These are phyloP conservation scores for Zostera marina DNA, from an alignment of 116 monocot genomes.

Conservation along the genomic window DNA sequence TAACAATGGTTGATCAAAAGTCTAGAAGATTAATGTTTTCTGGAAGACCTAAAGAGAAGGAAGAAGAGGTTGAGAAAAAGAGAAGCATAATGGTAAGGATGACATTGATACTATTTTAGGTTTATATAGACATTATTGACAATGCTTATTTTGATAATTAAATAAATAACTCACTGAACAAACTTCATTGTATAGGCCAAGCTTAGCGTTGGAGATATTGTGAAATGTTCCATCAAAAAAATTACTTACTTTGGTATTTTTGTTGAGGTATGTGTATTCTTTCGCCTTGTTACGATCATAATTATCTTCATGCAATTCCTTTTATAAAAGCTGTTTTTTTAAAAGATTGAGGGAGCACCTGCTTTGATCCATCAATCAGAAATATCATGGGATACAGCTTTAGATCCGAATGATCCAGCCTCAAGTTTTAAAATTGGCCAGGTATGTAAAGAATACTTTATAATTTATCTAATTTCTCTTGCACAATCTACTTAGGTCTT, in stretches of 20 bases:
- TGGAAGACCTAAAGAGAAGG: conserved; percentile 60
- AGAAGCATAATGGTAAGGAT: conserved; percentile 62
- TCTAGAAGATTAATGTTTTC: conserved; percentile 66
- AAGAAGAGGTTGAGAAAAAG: conserved; percentile 72
- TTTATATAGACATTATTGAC: no score
- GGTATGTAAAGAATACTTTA: conserved; percentile 18
- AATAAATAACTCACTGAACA: not conserved
- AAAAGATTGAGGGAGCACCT: conserved; percentile 81
- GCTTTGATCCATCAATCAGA: conserved; percentile 86
- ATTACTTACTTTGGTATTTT: conserved; percentile 92
- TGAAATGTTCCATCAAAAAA: conserved; percentile 58
- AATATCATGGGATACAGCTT: conserved; percentile 76
- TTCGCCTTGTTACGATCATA: not conserved
- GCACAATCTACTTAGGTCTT: no score
- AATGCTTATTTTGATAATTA: not conserved
- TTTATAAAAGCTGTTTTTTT: conserved; percentile 2
- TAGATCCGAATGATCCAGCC: conserved; percentile 63
- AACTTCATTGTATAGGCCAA: conserved; percentile 36
- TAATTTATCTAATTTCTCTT: not conserved
- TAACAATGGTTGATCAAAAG: conserved; percentile 46
- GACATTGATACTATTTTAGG: not conserved
- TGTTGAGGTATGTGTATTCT: conserved; percentile 45
- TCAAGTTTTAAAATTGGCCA: conserved; percentile 67
- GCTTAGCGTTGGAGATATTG: conserved; percentile 74
- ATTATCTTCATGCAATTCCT: not conserved